Base-by-base conservation (phyloP, 1,284 basidiomycete species). In the Cronartium ribicola region DNA sequence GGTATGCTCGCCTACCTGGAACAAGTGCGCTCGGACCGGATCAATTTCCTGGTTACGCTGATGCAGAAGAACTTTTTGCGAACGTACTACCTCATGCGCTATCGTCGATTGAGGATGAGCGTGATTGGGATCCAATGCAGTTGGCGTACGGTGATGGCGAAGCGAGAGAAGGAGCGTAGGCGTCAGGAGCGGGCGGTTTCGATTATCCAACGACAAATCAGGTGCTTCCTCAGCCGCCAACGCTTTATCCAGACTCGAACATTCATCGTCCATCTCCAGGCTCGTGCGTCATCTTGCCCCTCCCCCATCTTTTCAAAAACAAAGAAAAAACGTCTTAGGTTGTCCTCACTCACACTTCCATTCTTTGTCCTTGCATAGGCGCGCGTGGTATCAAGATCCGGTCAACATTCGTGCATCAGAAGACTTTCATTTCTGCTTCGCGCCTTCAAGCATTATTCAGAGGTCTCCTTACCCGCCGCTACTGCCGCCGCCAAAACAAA, bases 1-100 rank as follows among this genome's bases (percentile, higher is more conserved):
- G 96, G 96, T 77, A 97, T 98, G 91, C 89, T 99, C 57, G 95
- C 96, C n/a, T 89, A 91, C 14, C 86, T 99, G 68, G 96, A 99
- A 82, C 89, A 92, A 43, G 84, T 94, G 67, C 89, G 96, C 39
- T 89, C 92, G 6, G 88, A 91, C 76, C 87, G 90, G 76, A 86
- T 98, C 72, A 95, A 97, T 80, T 84, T 88, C 20, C 87, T 98
- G 81, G 93, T 95, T 72, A 97, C 92, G 13, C 86, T 96, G 63
- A 90, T 99, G 14, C 96, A 98, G 84, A 98, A 98, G 87, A 97
- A 98, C 81, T 89, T 98, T 84, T 86, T 91, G 61, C 85, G 94
- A 61, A 86, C 88, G 64, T 86, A 96, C 84, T 91, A 91, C 4
- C 86, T 90, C 77, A 92, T 90, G 80, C 86, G 86, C 68, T 99